Evolutionary conservation across 2,329 filamentous ascomycete genomes (phyloP), one percentile per base, ranked within the genome.

Genomic region (Teratosphaeria pseudoeucalypti): DNA sequence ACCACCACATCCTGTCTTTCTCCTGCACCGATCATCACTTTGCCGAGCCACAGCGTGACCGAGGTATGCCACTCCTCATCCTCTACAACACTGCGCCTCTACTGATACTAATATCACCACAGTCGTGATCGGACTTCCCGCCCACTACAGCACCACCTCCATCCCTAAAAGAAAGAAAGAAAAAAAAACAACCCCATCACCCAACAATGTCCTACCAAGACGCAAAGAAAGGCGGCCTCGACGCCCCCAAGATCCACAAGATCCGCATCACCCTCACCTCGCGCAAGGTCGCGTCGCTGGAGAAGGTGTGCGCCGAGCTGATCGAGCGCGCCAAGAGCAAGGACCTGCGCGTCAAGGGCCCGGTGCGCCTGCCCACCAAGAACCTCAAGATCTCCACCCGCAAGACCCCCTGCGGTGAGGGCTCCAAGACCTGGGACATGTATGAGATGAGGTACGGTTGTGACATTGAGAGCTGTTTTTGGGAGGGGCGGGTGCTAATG

Each of bases 321-420:
- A 92, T 97, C 78, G 94, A 99, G 82, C 92, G 94, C 76, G 91
- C 94, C 76, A 95, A 95, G 85, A 86, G 83, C 83, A 99, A 99
- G 92, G 91, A 95, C 77, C 89, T 99, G 75, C 88, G 89, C 77
- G 90, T 95, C 82, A 97, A 97, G 88, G 92, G 94, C 75, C 91
- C 92, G 77, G 92, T 97, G 79, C 91, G 92, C 75, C 88, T 96
- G 74, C 91, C 94, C 73, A 96, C 92, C 83, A 96, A 96, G 88
- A 90, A 85, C 78, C 85, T 97, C 74, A 90, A 94, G 85, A 86
- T 96, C 84, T 90, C 89, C 77, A 96, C 94, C 84, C 89, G 94
- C 76, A 99, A 99, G 89, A 97, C 94, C 68, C 94, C 94, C 78
- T 94, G 89, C 82, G 94, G 94, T 89, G 94, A 99, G 86, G 94